Evolutionary conservation across 2,329 filamentous ascomycete species (phyloP).

Genomic region (Botryotinia globosa): DNA sequence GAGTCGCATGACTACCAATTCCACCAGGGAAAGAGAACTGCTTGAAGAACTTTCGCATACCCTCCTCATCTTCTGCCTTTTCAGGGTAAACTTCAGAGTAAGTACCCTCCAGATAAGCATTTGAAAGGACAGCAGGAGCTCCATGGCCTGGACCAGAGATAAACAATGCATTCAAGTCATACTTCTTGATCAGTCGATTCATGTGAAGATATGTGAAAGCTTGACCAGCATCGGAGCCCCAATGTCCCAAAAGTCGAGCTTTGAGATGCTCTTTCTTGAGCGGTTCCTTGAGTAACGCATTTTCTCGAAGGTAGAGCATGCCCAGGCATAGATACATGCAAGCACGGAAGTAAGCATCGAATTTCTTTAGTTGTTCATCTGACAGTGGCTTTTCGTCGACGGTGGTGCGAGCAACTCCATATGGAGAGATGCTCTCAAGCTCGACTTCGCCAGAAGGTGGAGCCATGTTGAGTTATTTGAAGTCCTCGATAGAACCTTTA

Average conservation of each 20-base stretch:
- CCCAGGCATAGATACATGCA: slow-evolving; percentile 72
- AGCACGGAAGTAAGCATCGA: slow-evolving; percentile 71
- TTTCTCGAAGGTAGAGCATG: slow-evolving; percentile 76
- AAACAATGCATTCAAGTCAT: slow-evolving; percentile 69
- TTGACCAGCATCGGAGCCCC: slow-evolving; percentile 77
- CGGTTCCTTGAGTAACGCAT: slow-evolving; percentile 68
- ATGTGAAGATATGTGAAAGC: slow-evolving; percentile 81
- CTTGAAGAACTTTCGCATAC: slow-evolving; percentile 76
- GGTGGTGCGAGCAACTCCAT: slow-evolving; percentile 63
- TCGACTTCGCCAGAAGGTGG: slow-evolving; percentile 38
- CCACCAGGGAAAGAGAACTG: slow-evolving; percentile 80
- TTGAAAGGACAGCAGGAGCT: slow-evolving; percentile 71
- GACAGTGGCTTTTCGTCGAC: slow-evolving; percentile 60
- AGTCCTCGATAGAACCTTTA: neutral
- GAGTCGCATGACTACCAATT: slow-evolving; percentile 74
- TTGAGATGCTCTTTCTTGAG: slow-evolving; percentile 68
- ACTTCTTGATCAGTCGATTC: slow-evolving; percentile 79
- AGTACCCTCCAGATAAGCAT: slow-evolving; percentile 73
- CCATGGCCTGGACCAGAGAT: slow-evolving; percentile 76
- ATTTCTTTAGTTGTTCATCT: slow-evolving; percentile 63
- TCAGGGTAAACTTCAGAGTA: slow-evolving; percentile 77
- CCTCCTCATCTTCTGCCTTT: slow-evolving; percentile 65
- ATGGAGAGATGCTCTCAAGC: slow-evolving; percentile 59
- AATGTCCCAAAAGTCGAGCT: slow-evolving; percentile 70
- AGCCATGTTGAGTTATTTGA: slow-evolving; percentile 26